Evolutionary conservation across 148 eudicot genomes (phyloP), one percentile per base, ranked within the genome.

Genomic region (Vaccinium darrowii): DNA sequence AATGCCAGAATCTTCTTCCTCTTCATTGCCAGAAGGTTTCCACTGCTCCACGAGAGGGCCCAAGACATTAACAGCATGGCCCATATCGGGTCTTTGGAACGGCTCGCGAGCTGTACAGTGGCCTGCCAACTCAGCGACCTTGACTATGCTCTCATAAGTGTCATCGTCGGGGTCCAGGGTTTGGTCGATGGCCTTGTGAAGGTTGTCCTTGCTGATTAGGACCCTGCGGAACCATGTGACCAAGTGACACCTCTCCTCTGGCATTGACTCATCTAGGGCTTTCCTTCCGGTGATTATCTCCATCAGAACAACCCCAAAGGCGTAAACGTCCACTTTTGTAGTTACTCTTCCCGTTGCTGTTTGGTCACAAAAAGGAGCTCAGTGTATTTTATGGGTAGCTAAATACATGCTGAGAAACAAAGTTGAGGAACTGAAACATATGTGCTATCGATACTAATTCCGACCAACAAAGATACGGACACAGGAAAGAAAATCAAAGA

Each of bases 241-340:
- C 52, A 93, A 77, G 81, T 92, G 94, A 10, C 91, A 89, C 52
- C 87, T 86, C 84, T 93, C 94, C 19, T 92, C 93, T 62, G 94
- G 92, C 82, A 85, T 39, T 6, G 90, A 85, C 84, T 92, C 94
- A 56, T 93, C 96, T 4, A 93, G 91, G 15, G 96, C 94, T 88
- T 91, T 92, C 83, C 93, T 88, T 49, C 94, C 96, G 0, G 96
- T 91, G 57, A 93, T 86, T 30, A 92, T 88, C 90, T 93, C 96
- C 96, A 93, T 93, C 71, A 93, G 76, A 21, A 93, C 90, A 2
- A 93, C 93, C 43, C 96, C 96, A 57, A 93, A 93, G 25, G 94
- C 94, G 63, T 90, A 93, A 9, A 93, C 94, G 69, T 93, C 96
- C 18, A 93, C 91, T 86, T 93, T 93, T 50, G 96, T 92, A 13